Evolutionary conservation across 208 protist species (phyloP), one percentile per base, ranked within the genome.

Genomic region (Strigomonas galati): DNA sequence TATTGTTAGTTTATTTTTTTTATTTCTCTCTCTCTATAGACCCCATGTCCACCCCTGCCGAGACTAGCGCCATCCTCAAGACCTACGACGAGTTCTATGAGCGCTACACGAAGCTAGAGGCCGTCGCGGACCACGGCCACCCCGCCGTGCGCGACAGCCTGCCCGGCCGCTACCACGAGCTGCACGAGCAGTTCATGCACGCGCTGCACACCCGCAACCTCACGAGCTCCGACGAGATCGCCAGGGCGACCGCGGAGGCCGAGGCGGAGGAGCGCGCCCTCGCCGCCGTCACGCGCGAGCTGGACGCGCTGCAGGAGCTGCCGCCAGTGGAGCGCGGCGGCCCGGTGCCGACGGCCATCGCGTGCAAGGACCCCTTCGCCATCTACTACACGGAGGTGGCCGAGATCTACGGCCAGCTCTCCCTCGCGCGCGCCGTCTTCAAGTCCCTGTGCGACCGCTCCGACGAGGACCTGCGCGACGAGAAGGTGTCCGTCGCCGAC

Each of bases 371-470:
- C 6, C 62, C 65, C 2, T 81, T 74, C 51, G 37, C 51, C 26
- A 15, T 55, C 10, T 78, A 74, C 59, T 59, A 62, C n/a, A 81
- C 72, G 49, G 62, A 84, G 56, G 56, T 87, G 4, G 69, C 79
- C 1, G 84, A 93, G 58, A 61, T 91, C 37, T 68, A 76, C 51
- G 77, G 74, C 15, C 81, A 83, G 43, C 62, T 91, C 12, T 54
- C 63, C 0, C 80, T 91, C 27, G 68, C 77, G 15, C 79, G 62
- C 1, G 62, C 35, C 14, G 76, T 85, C 26, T 77, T 89, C 59
- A 76, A 78, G 56, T 71, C 61, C 19, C 46, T 90, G 9, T 67
- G 85, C 14, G 71, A 68, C 23, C 78, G 74, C 58, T 73, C 68
- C 24, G 62, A 77, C 2, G 71, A 78, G 44, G 77, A 77, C 55